Percentiles rank a stretch among this genome's conserved stretches.
Evolutionary conservation across 495 filamentous ascomycete genomes (phyloP).

Genomic region (Hyaloscypha variabilis): DNA sequence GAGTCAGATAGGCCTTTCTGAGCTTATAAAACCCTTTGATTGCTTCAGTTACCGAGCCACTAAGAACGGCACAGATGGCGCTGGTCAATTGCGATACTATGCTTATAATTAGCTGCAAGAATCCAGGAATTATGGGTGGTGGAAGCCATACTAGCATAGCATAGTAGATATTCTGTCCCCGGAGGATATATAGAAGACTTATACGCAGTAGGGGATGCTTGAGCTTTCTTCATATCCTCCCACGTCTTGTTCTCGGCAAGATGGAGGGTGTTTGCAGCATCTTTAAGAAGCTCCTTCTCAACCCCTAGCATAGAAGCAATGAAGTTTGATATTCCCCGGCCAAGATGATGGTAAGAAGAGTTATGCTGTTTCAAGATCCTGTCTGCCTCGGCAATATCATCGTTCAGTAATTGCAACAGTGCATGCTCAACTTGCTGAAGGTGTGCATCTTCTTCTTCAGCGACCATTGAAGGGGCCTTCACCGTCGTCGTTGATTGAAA

Average conservation of each 20-base stretch:
- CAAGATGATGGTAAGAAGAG: conserved; percentile 94
- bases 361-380: conserved; percentile 65
- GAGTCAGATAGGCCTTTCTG: conserved; percentile 83
- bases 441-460: conserved; percentile 27
- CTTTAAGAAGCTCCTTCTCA: conserved; percentile 91
- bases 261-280: conserved; percentile 72
- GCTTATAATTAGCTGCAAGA: not conserved
- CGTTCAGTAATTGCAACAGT: conserved; percentile 76
- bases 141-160: conserved; percentile 33
- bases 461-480: conserved; percentile 18
- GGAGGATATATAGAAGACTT: conserved; percentile 65
- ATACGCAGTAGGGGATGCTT: conserved; percentile 50
- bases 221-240: conserved; percentile 75
- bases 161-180: conserved; percentile 83
- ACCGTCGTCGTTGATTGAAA: conserved; percentile 25
- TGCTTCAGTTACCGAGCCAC: conserved; percentile 90
- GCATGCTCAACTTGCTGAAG: conserved; percentile 50
- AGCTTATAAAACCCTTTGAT: conserved; percentile 92
- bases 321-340: conserved; percentile 79
- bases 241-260: conserved; percentile 81
- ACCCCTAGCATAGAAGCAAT: conserved; percentile 87
- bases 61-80: conserved; percentile 85
- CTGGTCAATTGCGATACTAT: conserved; percentile 83
- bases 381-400: conserved; percentile 90
- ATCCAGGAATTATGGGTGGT: not conserved